Evolutionary conservation across 2,329 filamentous ascomycete genomes (phyloP).

Genomic region (Sporothrix mexicana): DNA sequence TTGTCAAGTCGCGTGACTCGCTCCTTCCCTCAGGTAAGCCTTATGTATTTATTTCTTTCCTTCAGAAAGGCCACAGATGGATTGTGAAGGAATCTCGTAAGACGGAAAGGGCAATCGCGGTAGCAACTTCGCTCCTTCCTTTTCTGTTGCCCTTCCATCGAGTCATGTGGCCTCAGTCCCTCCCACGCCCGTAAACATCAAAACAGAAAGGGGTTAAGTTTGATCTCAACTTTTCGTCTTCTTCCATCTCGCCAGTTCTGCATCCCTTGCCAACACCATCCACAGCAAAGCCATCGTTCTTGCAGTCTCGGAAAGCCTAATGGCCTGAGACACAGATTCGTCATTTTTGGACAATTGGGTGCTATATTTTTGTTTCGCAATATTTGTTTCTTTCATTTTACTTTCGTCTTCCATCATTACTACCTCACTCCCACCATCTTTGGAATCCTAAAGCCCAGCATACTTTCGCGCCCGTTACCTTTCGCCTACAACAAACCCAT

Average conservation of each 20-base stretch:
- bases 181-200: not conserved
- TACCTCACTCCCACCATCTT: not conserved
- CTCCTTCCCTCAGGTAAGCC: not conserved
- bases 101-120: not conserved
- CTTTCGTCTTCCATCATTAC: not conserved
- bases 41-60: too few relatives aligned
- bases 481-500: not conserved
- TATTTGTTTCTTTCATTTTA: not conserved
- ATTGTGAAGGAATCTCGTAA: too few relatives aligned
- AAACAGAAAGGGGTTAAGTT: not conserved
- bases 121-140: not conserved
- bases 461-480: too few relatives aligned
- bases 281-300: not conserved
- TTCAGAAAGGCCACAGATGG: too few relatives aligned
- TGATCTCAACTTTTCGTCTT: not conserved
- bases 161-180: not conserved
- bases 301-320: constrained; percentile 22
- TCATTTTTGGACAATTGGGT: not conserved
- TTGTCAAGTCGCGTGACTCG: not conserved
- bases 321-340: constrained; percentile 6
- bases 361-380: not conserved
- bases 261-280: not conserved
- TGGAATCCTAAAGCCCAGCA: not conserved
- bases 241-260: not conserved
- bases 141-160: not conserved